These are phyloP conservation scores for Daedaleopsis sinensis DNA, from an alignment of 768 basidiomycete species.

Conservation along the genomic window DNA sequence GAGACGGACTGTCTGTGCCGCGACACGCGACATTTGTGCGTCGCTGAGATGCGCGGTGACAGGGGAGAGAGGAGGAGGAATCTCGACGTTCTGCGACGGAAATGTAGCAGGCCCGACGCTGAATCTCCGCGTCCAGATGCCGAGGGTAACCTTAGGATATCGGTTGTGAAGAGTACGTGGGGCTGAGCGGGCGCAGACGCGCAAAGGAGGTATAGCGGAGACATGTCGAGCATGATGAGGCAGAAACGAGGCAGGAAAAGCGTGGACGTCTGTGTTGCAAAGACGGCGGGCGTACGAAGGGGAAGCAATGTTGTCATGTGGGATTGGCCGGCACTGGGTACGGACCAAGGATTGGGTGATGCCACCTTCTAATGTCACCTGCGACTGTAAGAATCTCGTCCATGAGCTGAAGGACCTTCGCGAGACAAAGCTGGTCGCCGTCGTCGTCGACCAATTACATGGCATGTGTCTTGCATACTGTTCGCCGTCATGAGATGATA, in stretches of 20 bases:
- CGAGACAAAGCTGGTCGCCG: conserved; percentile 48
- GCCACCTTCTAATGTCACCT: background rate
- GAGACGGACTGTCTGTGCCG: conserved; percentile 55
- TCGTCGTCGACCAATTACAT: conserved; percentile 61
- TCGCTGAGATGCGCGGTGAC: conserved; percentile 18
- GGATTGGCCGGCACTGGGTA: no score
- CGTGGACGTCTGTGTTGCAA: background rate
- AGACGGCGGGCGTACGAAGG: no score
- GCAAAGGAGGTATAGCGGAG: background rate
- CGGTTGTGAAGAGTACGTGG: no score
- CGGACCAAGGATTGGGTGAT: no score
- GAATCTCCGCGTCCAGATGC: no score
- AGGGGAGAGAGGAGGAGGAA: background rate
- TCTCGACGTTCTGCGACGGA: no score
- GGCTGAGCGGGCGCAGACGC: no score
- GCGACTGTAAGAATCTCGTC: background rate
- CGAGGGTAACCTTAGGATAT: no score
- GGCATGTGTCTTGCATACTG: conserved; percentile 74
- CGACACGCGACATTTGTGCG: conserved; percentile 36
- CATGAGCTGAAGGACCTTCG: conserved; percentile 4
- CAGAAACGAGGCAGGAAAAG: background rate
- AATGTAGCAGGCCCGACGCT: no score
- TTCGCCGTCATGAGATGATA: conserved; percentile 4
- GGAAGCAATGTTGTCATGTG: no score
- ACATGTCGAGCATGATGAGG: background rate